These are phyloP conservation scores for Melampsora americana DNA, from an alignment of 1,284 basidiomycete species.

Conservation along the genomic window DNA sequence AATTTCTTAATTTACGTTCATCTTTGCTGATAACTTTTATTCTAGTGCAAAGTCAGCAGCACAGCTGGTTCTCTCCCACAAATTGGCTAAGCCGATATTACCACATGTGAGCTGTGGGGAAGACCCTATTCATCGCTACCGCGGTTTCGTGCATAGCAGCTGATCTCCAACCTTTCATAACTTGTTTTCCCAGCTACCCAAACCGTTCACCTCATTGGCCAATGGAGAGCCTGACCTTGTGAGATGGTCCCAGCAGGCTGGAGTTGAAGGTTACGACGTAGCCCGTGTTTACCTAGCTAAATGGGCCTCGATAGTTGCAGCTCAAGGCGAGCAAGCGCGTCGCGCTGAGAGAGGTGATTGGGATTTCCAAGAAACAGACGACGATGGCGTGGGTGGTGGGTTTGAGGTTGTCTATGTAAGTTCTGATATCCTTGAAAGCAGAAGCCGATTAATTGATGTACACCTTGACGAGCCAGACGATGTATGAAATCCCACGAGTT, in stretches of 20 bases:
- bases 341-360: conserved; percentile 36
- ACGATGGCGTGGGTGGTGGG: conserved; percentile 15
- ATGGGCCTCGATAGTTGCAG: conserved; percentile 86
- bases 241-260: conserved; percentile 46
- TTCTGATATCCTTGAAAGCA: neutral
- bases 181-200: conserved; percentile 24
- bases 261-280: conserved; percentile 67
- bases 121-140: too few relatives aligned
- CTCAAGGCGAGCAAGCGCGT: conserved; percentile 52
- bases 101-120: conserved; percentile 76
- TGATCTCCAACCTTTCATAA: neutral
- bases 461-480: conserved; percentile 61
- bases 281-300: conserved; percentile 92
- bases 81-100: conserved; percentile 85
- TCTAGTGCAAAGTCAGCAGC: conserved; percentile 84
- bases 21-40: conserved; percentile 54
- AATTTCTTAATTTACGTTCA: neutral
- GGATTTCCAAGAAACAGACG: conserved; percentile 20
- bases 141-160: neutral
- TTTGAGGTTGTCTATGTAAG: conserved; percentile 39
- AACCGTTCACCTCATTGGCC: conserved; percentile 37
- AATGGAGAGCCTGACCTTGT: conserved; percentile 42
- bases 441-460: neutral
- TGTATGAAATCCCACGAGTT: conserved; percentile 70
- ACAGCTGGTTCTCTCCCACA: conserved; percentile 86